Evolutionary conservation across 2,329 filamentous ascomycete genomes (phyloP), one percentile per base, ranked within the genome.

Genomic region (Monosporascus cannonballus): DNA sequence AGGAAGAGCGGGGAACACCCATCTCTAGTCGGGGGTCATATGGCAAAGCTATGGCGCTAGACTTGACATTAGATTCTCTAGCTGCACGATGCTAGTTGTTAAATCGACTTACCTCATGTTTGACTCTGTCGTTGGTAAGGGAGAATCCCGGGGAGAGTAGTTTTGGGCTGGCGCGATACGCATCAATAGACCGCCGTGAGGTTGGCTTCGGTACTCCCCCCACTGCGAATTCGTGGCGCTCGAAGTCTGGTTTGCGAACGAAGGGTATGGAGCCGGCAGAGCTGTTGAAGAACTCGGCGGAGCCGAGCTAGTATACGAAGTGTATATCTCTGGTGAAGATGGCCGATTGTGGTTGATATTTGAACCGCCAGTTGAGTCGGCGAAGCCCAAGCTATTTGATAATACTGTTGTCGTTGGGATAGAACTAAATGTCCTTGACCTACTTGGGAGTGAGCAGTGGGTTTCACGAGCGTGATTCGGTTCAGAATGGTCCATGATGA

Each of bases 1-100:
- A 80, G 27, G 74, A 69, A 42, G 76, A 74, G 63, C 77, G 64
- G 30, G 65, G 71, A 50, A 71, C 71, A 49, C 76, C 77, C 76
- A 81, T 79, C 57, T 69, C 70, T 63, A 79, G 78, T 58, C 72
- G 68, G 25, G 75, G 70, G 59, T 81, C 77, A 65, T 76, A 80
- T 45, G 69, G 66, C 53, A 77, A 72, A 50, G 77, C 68, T 59
- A 77, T 76, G 58, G 79, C 73, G 64, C 77, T 72, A 22, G 63
- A 53, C 51, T 49, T 25, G 55, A 30, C 49, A 48, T 48, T 58
- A 36, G 56, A 48, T 20, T 50, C 15, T 22, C 44, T 42, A 47
- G 25, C 20, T 51, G 30, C 4, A 14, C 36, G 15, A 44, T 30
- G 14, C 17, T 36, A 48, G 24, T 20, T 20, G n/a, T 20, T n/a